Base-by-base conservation (phyloP, 192 early-diverging fungal genomes). In the Pilaira anomala region DNA sequence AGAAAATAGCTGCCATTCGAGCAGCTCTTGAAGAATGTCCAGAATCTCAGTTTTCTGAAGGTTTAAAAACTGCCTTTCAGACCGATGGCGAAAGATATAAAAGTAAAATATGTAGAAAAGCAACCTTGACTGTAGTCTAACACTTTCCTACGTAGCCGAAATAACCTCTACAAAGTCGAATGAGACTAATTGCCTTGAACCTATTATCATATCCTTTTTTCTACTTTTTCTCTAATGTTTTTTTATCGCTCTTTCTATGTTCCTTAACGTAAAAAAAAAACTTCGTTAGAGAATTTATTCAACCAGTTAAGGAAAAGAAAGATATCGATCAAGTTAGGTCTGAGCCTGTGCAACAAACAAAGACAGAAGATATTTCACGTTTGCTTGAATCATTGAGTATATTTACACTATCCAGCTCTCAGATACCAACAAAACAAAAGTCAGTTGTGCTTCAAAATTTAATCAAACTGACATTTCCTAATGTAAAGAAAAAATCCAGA, bases 131-230 rank as follows among this genome's bases (percentile, higher is more conserved):
- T n/a, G n/a, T n/a, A n/a, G n/a, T n/a, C n/a, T n/a, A n/a, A n/a
- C n/a, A n/a, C n/a, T n/a, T n/a, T n/a, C n/a, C n/a, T 36, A 9
- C 33, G 33, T 36, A 36, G 33, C 33, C 11, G 33, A 36, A 36
- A 9, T 9, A 9, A 4, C 33, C 11, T 36, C 11, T 36, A 50
- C 11, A 25, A 50, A 50, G 26, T 0, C 8, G 53, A 36, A n/a
- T 55, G 12, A 18, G 26, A 30, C 53, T 55, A 25, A 29, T 39
- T 12, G 11, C 3, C 29, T 36, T 28, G 33, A 55, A 11, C 53
- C 53, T 11, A 39, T 55, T 18, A 55, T 55, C 3, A 55, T 55
- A 55, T 55, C 53, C 53, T 55, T 55, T 55, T 29, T 55, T 55
- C n/a, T 29, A 55, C 11, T 7, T 33, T 8, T 29, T 55, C 25